These are phyloP conservation scores for Triadica sebifera DNA, from an alignment of 345 rosid genomes.

Conservation along the genomic window DNA sequence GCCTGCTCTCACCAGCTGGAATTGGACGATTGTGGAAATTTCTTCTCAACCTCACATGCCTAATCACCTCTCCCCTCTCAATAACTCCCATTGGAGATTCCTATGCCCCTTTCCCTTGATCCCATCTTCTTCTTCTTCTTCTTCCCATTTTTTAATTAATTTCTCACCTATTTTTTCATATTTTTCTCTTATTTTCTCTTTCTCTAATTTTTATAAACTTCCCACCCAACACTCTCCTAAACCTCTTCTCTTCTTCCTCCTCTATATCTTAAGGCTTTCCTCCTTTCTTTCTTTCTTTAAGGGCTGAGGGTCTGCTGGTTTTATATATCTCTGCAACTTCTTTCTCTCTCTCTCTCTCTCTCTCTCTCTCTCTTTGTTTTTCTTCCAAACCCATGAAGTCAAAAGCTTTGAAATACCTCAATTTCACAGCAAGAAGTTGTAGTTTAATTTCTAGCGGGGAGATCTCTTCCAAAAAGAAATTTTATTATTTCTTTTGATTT, in stretches of 20 bases:
- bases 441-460: no score
- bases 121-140: no score
- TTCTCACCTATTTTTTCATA: no score
- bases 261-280: neutral
- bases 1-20: conserved; percentile 36
- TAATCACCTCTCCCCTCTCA: conserved; percentile 19
- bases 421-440: no score
- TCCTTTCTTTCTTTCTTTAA: conserved; percentile 3
- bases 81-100: conserved; percentile 28
- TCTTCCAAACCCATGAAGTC: no score
- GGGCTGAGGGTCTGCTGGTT: conserved; percentile 20
- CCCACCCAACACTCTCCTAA: conserved; percentile 4
- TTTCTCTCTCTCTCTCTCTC: no score
- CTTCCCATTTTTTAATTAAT: neutral
- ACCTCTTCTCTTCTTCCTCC: conserved; percentile 35
- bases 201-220: conserved; percentile 46
- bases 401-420: no score
- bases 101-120: conserved; percentile 16
- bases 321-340: no score
- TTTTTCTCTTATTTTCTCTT: neutral
- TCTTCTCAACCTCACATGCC: conserved; percentile 24
- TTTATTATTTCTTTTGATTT: no score
- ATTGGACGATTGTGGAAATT: conserved; percentile 22
- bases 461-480: no score
- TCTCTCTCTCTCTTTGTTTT: no score